Evolutionary conservation across 305 asterid species (phyloP).

Genomic region (Caryopteris hybrid): DNA sequence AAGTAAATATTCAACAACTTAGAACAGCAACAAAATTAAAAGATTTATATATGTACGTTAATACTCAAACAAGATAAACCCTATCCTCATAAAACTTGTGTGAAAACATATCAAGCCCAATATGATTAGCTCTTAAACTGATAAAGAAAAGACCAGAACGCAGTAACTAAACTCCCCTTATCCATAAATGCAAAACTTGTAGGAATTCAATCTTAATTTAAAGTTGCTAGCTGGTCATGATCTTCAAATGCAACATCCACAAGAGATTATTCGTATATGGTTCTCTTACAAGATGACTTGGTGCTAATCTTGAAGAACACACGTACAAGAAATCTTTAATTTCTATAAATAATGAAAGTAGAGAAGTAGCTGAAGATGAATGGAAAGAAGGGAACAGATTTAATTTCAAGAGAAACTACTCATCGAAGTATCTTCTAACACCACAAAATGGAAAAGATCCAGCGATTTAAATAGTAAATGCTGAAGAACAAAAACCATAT

Average conservation of each 20-base stretch:
- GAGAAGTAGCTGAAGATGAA: neutral
- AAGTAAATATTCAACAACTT: neutral
- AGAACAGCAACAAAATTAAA: neutral
- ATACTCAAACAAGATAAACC: neutral
- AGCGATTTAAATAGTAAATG: neutral
- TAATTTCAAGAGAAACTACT: neutral
- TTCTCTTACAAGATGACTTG: neutral
- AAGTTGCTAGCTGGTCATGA: slow-evolving; percentile 1
- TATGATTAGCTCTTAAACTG: neutral
- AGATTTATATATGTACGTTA: no score
- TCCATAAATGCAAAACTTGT: neutral
- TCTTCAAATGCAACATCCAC: no score
- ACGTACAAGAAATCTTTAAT: no score
- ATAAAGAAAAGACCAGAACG: neutral
- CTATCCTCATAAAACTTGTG: neutral
- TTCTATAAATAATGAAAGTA: neutral
- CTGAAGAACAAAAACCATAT: neutral
- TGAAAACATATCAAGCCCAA: neutral
- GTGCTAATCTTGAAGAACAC: neutral
- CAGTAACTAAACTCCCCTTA: neutral
- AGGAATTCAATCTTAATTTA: neutral
- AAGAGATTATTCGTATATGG: no score
- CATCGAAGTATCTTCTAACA: neutral
- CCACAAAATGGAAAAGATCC: neutral
- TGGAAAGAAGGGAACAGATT: neutral